Conservation (phyloP, 306 rosid species). For the Calophaca sinica region DNA sequence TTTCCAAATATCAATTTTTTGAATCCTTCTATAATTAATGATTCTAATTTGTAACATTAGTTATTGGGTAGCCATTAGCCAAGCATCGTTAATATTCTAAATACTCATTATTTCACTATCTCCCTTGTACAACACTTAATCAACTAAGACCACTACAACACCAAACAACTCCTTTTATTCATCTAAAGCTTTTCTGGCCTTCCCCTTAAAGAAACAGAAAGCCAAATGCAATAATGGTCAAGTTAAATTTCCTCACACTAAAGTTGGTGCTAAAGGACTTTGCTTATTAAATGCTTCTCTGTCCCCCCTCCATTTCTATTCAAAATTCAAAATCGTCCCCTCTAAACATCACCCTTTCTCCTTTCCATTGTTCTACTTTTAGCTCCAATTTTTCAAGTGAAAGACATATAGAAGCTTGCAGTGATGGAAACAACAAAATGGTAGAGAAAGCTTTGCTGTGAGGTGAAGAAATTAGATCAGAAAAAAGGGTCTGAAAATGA, state of each 20-base stretch:
- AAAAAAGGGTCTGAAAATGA: conserved; percentile 55
- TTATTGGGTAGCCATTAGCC: conserved; percentile 36
- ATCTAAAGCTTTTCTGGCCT: conserved; percentile 61
- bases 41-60: conserved; percentile 38
- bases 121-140: conserved; percentile 91
- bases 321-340: conserved; percentile 55
- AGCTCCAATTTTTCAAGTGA: conserved; percentile 33
- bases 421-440: conserved; percentile 50
- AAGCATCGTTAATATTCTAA: conserved; percentile 59
- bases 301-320: conserved; percentile 53
- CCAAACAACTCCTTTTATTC: conserved; percentile 64
- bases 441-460: conserved; percentile 34
- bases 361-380: conserved; percentile 35
- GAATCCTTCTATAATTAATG: conserved; percentile 16
- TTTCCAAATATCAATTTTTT: too few relatives aligned
- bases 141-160: conserved; percentile 90
- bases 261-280: conserved; percentile 65
- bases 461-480: conserved; percentile 27
- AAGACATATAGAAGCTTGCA: conserved; percentile 9
- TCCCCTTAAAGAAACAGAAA: conserved; percentile 96
- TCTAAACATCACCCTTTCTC: conserved; percentile 22
- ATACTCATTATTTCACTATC: conserved; percentile 68
- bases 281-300: conserved; percentile 63
- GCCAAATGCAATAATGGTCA: conserved; percentile 65
- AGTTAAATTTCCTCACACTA: conserved; percentile 58